Evolutionary conservation across 2,329 filamentous ascomycete species (phyloP).

Genomic region (Sporothrix variecibatus): DNA sequence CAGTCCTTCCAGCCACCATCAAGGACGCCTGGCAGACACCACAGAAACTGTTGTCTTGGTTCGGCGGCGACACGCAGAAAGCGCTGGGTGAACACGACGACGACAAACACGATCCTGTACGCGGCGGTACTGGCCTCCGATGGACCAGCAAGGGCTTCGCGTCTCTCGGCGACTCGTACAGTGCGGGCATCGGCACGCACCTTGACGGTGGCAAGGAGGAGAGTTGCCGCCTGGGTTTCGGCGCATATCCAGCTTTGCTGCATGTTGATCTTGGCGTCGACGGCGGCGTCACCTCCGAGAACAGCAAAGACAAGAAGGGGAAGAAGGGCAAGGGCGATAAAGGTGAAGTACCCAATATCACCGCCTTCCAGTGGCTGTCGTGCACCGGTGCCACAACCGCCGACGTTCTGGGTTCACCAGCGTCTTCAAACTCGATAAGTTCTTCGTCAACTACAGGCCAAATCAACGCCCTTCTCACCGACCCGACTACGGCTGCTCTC

Average conservation of each 20-base stretch:
- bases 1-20: neutral
- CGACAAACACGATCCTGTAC: conserved; percentile 33
- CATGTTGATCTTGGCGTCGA: conserved; percentile 39
- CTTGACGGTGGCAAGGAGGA: conserved; percentile 43
- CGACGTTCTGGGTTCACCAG: conserved; percentile 39
- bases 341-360: conserved; percentile 30
- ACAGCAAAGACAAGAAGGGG: neutral
- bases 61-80: neutral
- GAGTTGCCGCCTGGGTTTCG: conserved; percentile 45
- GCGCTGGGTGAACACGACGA: conserved; percentile 18
- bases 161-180: conserved; percentile 48
- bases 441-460: conserved; percentile 38
- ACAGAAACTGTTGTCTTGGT: neutral
- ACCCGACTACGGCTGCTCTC: conserved; percentile 29
- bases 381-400: conserved; percentile 49
- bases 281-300: neutral
- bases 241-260: conserved; percentile 47
- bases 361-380: conserved; percentile 48
- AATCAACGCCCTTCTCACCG: conserved; percentile 46
- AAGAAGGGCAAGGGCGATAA: neutral
- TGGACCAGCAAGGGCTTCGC: conserved; percentile 39
- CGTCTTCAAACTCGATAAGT: neutral
- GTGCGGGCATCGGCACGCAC: conserved; percentile 51
- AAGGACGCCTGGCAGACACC: neutral
- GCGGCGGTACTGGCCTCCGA: conserved; percentile 17